A percentile compares a stretch with the other conserved stretches of the same genome.
These are phyloP conservation scores for Apiotrichum sp. DNA, from an alignment of 1,284 basidiomycete species.

Conservation along the genomic window DNA sequence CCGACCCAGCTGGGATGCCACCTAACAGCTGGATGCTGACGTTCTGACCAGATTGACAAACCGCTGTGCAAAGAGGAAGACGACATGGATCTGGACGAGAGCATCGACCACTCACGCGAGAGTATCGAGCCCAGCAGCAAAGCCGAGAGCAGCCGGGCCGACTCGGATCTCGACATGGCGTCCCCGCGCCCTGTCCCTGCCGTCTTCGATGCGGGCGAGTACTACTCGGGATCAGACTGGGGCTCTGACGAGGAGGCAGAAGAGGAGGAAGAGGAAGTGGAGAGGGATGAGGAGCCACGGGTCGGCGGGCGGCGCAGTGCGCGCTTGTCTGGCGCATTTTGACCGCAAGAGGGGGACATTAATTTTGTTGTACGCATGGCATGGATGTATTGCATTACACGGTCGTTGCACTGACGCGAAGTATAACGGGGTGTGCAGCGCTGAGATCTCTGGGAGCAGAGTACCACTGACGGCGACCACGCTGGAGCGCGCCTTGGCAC, in stretches of 20 bases:
- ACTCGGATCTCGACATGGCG: neutral
- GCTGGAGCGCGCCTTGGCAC: too few relatives aligned
- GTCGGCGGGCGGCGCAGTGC: too few relatives aligned
- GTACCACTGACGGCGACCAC: too few relatives aligned
- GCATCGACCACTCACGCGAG: neutral
- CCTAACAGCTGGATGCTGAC: neutral
- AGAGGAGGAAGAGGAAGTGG: conserved; percentile 1
- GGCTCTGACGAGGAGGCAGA: too few relatives aligned
- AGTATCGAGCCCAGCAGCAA: neutral
- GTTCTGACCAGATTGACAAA: conserved; percentile 7
- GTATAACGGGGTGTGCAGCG: too few relatives aligned
- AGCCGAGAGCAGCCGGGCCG: neutral
- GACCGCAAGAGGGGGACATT: too few relatives aligned
- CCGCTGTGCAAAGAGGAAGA: neutral
- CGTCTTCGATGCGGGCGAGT: conserved; percentile 40
- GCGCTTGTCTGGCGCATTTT: too few relatives aligned
- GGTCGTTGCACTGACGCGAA: too few relatives aligned
- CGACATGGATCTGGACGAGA: conserved; percentile 1
- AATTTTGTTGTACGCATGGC: too few relatives aligned
- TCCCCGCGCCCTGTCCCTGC: neutral
- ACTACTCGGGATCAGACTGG: neutral
- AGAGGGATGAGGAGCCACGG: neutral
- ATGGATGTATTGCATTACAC: too few relatives aligned
- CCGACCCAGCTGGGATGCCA: too few relatives aligned
- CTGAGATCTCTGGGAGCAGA: too few relatives aligned